Evolutionary conservation across 352 stramenopile species (phyloP).

Genomic region (Peronospora belbahrii): DNA sequence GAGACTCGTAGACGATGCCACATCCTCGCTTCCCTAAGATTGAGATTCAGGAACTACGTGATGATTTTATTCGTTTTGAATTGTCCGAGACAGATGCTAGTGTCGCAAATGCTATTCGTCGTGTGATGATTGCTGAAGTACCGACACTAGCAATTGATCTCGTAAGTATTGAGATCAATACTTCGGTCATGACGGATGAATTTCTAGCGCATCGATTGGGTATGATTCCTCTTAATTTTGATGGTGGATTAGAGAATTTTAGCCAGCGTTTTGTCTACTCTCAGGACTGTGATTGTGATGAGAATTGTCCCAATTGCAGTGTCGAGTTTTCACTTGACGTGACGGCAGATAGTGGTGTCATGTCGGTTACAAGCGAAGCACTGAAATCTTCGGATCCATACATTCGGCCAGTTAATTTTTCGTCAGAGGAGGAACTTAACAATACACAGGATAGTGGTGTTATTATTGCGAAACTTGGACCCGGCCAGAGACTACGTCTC

Average conservation of each 20-base stretch:
- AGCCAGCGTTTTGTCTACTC: slow-evolving; percentile 87
- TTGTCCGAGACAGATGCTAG: slow-evolving; percentile 94
- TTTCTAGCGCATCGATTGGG: slow-evolving; percentile 97
- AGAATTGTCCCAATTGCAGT: slow-evolving; percentile 94
- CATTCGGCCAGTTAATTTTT: slow-evolving; percentile 81
- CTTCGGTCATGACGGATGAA: slow-evolving; percentile 96
- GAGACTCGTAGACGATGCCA: too few species aligned
- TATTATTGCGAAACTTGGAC: slow-evolving; percentile 94
- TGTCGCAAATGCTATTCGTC: slow-evolving; percentile 95
- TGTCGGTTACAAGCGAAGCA: slow-evolving; percentile 68
- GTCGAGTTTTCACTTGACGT: slow-evolving; percentile 96
- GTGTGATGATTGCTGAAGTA: slow-evolving; percentile 97
- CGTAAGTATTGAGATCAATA: slow-evolving; percentile 97
- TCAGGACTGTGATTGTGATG: slow-evolving; percentile 89
- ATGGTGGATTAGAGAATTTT: slow-evolving; percentile 83
- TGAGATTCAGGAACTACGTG: slow-evolving; percentile 90
- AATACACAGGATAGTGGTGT: slow-evolving; percentile 94
- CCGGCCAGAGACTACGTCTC: slow-evolving; percentile 91
- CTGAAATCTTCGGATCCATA: slow-evolving; percentile 82
- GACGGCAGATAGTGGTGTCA: slow-evolving; percentile 55
- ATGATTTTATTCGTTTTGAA: slow-evolving; percentile 96
- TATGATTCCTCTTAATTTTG: slow-evolving; percentile 93
- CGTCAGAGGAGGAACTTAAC: slow-evolving; percentile 85
- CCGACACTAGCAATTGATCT: slow-evolving; percentile 98
- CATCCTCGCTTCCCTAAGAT: slow-evolving; percentile 91